phyloP scores from a whole-genome alignment of 495 filamentous ascomycete genomes.

The Penicillium cosmopolitanum region DNA sequence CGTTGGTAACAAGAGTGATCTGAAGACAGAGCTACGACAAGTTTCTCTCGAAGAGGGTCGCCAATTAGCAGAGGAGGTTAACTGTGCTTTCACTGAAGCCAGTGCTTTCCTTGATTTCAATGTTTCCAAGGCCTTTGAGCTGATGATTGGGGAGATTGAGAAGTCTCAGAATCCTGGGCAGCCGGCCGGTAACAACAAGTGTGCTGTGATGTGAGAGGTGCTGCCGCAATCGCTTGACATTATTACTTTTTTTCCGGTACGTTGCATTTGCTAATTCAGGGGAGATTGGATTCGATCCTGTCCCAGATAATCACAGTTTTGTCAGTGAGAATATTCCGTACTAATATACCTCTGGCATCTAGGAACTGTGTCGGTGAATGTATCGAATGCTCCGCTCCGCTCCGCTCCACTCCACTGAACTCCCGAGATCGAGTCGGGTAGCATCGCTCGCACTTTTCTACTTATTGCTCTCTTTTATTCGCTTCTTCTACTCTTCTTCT shows the following conservation, averaged over 20 bases:
- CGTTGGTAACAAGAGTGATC: slow-evolving; percentile 95
- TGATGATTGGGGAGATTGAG: slow-evolving; percentile 94
- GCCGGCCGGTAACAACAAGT: slow-evolving; percentile 77
- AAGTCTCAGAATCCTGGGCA: slow-evolving; percentile 90
- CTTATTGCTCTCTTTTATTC: neutral
- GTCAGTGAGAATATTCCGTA: neutral
- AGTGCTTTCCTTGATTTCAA: slow-evolving; percentile 93
- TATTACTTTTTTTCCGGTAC: slow-evolving; percentile 5
- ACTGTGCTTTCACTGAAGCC: slow-evolving; percentile 93
- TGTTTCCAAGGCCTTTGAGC: slow-evolving; percentile 88
- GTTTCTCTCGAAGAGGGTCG: slow-evolving; percentile 83
- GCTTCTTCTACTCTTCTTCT: neutral
- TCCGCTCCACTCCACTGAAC: neutral
- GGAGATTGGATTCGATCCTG: too few relatives aligned
- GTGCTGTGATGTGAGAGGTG: slow-evolving; percentile 74
- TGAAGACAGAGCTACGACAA: slow-evolving; percentile 90
- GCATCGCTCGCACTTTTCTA: too few relatives aligned
- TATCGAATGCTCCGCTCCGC: neutral
- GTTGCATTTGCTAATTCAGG: neutral
- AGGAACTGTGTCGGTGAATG: neutral
- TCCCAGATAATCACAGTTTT: too few relatives aligned
- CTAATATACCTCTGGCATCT: neutral
- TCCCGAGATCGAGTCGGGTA: neutral
- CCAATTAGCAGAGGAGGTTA: slow-evolving; percentile 78
- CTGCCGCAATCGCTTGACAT: neutral